phyloP scores from a whole-genome alignment of 805 yeast species.

The Kodamaea jinghongensis region DNA sequence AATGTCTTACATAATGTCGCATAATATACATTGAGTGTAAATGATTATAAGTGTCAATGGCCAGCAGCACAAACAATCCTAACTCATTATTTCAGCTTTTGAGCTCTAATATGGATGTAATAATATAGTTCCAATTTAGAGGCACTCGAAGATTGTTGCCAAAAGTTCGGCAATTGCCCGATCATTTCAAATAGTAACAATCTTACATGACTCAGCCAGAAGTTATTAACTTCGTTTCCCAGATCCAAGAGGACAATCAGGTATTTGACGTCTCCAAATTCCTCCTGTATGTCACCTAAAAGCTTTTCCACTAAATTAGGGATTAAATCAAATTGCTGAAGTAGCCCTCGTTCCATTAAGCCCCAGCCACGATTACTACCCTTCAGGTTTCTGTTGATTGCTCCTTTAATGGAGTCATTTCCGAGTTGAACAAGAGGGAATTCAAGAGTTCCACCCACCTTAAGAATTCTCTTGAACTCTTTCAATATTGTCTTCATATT shows the following conservation, averaged over 20 bases:
- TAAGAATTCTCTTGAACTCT: constrained; percentile 37
- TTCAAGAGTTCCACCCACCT: constrained; percentile 35
- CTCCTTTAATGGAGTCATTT: constrained; percentile 10
- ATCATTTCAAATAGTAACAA: constrained; percentile 31
- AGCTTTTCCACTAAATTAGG: constrained; percentile 25
- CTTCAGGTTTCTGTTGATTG: constrained; percentile 6
- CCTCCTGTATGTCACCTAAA: constrained; percentile 18
- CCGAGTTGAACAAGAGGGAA: constrained; percentile 23
- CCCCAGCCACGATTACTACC: constrained; percentile 7
- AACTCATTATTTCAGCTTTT: constrained; percentile 14
- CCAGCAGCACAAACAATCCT: not conserved
- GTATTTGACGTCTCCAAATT: constrained; percentile 38
- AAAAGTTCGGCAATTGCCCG: constrained; percentile 30
- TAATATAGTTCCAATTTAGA: constrained; percentile 19
- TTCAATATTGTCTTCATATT: constrained; percentile 25
- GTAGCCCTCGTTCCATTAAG: constrained; percentile 11
- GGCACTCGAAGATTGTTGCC: constrained; percentile 14
- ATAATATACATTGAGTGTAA: not conserved
- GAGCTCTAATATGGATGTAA: constrained; percentile 25
- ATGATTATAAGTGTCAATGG: not conserved
- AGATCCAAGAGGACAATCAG: constrained; percentile 28
- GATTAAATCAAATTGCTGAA: constrained; percentile 18
- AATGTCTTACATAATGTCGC: constrained; percentile 3
- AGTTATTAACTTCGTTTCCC: constrained; percentile 29
- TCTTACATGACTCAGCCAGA: constrained; percentile 26